Percentiles rank a stretch among this genome's conserved stretches.
Evolutionary conservation across 176 grass and related monocot genomes (phyloP).

Genomic region (Alloteropsis semialata): DNA sequence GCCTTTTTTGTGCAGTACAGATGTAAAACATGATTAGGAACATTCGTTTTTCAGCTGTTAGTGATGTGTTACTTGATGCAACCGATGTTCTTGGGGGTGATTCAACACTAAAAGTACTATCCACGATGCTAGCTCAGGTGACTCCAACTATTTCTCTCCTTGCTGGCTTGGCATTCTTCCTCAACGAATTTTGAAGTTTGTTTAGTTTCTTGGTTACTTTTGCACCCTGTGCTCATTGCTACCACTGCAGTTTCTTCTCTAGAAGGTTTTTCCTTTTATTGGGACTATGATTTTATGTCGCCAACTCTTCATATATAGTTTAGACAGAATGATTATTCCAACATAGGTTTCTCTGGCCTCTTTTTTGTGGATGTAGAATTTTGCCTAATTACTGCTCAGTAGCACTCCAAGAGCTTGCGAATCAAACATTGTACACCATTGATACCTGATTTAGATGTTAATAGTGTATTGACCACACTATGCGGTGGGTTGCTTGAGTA

Average conservation of each 20-base stretch:
- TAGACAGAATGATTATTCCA: background rate
- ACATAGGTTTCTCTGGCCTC: background rate
- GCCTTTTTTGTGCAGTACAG: background rate
- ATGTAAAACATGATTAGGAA: conserved; percentile 7
- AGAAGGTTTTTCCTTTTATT: background rate
- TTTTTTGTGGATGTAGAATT: conserved; percentile 2
- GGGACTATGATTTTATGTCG: background rate
- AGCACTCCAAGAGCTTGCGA: background rate
- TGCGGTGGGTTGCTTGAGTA: background rate
- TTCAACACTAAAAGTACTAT: conserved; percentile 80
- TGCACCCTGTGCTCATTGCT: conserved; percentile 6
- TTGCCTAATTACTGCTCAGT: background rate
- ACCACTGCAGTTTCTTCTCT: background rate
- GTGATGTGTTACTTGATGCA: conserved; percentile 91
- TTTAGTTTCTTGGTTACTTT: conserved; percentile 22
- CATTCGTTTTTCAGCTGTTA: conserved; percentile 63
- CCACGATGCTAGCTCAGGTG: conserved; percentile 81
- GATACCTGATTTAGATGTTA: background rate
- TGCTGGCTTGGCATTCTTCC: background rate
- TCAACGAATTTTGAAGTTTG: background rate
- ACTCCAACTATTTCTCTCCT: conserved; percentile 30
- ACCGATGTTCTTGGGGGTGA: conserved; percentile 87
- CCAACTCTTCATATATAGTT: background rate
- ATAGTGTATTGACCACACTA: background rate
- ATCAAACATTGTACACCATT: background rate